Percentiles rank a stretch among this genome's conserved stretches.
phyloP scores from a whole-genome alignment of 305 asterid genomes.

The Fraxinus baroniana region DNA sequence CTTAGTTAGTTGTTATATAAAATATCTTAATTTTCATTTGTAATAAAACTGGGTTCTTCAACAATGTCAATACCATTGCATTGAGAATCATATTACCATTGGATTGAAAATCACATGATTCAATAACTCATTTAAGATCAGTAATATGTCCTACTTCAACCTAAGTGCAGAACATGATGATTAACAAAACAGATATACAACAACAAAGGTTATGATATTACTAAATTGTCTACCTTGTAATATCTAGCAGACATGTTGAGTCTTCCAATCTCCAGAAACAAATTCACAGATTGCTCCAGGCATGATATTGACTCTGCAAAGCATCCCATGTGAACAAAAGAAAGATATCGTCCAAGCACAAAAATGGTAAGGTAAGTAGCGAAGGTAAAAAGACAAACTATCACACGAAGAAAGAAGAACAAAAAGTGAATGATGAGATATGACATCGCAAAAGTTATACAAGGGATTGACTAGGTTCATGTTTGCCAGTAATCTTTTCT shows the following conservation, averaged over 20 bases:
- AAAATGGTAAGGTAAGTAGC: conserved; percentile 5
- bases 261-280: conserved; percentile 77
- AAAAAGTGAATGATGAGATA: neutral
- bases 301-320: conserved; percentile 74
- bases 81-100: neutral
- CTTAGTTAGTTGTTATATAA: neutral
- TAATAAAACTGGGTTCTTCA: neutral
- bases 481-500: neutral
- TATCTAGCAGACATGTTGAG: conserved; percentile 82
- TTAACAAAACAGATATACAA: neutral
- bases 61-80: neutral
- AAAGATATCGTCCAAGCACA: conserved; percentile 2
- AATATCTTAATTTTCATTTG: neutral
- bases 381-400: neutral
- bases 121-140: neutral
- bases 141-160: neutral
- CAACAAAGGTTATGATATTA: neutral
- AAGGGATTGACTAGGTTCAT: neutral
- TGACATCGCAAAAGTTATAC: neutral
- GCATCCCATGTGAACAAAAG: conserved; percentile 21
- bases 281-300: conserved; percentile 68
- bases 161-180: neutral
- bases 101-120: neutral
- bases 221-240: conserved; percentile 56
- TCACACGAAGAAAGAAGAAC: neutral